These are phyloP conservation scores for Crucihimalaya himalaica DNA, from an alignment of 345 rosid species.

Conservation along the genomic window DNA sequence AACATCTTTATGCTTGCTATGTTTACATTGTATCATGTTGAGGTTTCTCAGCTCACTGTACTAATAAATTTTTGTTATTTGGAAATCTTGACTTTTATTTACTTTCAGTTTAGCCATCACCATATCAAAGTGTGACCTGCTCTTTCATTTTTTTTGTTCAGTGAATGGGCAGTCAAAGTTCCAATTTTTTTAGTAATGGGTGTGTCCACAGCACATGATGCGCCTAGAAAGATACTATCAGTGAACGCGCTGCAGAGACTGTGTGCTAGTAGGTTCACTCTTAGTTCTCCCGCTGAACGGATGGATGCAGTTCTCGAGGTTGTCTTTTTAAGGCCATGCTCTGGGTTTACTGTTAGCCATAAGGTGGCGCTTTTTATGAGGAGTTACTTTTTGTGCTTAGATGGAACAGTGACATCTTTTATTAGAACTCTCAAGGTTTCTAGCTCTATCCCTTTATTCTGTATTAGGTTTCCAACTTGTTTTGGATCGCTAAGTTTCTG, in stretches of 20 bases:
- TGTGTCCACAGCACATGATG: conserved; percentile 83
- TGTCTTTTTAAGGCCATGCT: conserved; percentile 71
- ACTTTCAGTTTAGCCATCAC: background rate
- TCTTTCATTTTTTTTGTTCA: conserved; percentile 36
- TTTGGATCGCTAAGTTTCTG: conserved; percentile 6
- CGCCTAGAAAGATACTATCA: conserved; percentile 60
- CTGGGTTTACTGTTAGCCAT: conserved; percentile 74
- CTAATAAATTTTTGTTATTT: background rate
- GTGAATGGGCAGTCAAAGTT: conserved; percentile 87
- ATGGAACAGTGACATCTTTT: conserved; percentile 89
- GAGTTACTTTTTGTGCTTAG: conserved; percentile 73
- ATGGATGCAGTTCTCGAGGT: conserved; percentile 85
- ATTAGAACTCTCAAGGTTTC: conserved; percentile 85
- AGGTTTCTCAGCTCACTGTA: background rate
- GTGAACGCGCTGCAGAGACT: conserved; percentile 64
- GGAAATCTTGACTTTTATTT: background rate
- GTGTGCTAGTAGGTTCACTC: conserved; percentile 64
- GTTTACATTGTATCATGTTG: background rate
- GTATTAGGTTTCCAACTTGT: conserved; percentile 16
- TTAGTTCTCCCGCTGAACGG: conserved; percentile 77
- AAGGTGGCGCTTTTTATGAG: conserved; percentile 73
- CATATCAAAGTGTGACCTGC: conserved; percentile 6
- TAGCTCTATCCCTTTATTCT: conserved; percentile 20
- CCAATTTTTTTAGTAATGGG: conserved; percentile 82
- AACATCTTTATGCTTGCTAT: conserved; percentile 11